Evolutionary conservation across 202 grass and related monocot genomes (phyloP), one percentile per base, ranked within the genome.

Genomic region (Panicum virgatum): DNA sequence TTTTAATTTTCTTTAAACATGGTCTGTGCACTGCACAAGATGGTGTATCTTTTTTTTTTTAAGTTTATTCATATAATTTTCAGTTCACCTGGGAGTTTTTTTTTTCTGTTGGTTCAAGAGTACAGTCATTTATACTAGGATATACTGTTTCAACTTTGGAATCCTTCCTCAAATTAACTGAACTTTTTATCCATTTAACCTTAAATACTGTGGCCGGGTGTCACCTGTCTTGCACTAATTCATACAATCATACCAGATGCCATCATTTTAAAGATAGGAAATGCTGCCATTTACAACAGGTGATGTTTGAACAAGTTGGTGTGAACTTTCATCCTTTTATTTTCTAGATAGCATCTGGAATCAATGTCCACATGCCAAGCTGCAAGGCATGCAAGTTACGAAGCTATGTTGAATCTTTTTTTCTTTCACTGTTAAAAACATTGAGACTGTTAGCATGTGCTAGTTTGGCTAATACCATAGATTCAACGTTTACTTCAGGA

Each of bases 61-160:
- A 62, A 63, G 50, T 29, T 39, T 51, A 4, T 46, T 46, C 0
- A 2, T 14, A 46, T 46, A 46, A 46, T 46, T 44, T 44, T 12
- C 43, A 13, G 10, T 45, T 45, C 43, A 13, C 43, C 43, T 45
- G 3, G 43, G 8, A 42, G 30, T 30, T 30, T 2, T 38, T 32
- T 64, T 82, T 20, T 51, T 30, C 2, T 30, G 30, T 30, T 9
- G 40, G 40, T 22, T 22, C 30, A 29, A 61, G 7, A 48, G 26
- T 68, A 19, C 48, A 52, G 20, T 52, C 48, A 22, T 86, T 62
- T 82, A 18, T 62, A 37, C 36, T 75, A n/a, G n/a, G n/a, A n/a
- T 69, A 32, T 43, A 38, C 18, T 22, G n/a, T 42, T 75, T 53
- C 52, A 61, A 52, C 30, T 69, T 51, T 61, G 11, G 25, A 69